Evolutionary conservation across 1,284 basidiomycete genomes (phyloP).

Genomic region (Ceratobasidium sp.): DNA sequence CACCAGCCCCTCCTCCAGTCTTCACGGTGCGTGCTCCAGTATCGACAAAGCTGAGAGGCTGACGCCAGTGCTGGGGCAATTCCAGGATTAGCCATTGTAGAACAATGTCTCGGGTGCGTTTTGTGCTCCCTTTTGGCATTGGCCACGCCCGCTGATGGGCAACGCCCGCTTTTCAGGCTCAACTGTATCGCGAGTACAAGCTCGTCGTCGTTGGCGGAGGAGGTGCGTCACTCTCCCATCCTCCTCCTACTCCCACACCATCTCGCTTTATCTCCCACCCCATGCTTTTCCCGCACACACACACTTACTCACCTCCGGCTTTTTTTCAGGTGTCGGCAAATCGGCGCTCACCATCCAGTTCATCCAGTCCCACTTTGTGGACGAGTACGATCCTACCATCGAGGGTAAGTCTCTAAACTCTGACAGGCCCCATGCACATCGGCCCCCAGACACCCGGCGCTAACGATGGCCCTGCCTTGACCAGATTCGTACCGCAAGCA

Average conservation of each 20-base stretch:
- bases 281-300: background rate
- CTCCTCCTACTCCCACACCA: background rate
- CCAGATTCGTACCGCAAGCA: conserved; percentile 95
- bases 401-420: conserved; percentile 68
- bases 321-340: conserved; percentile 86
- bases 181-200: conserved; percentile 94
- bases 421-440: background rate
- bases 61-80: too few species aligned
- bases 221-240: conserved; percentile 63
- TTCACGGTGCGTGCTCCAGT: background rate
- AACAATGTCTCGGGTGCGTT: conserved; percentile 35
- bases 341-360: conserved; percentile 97
- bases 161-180: conserved; percentile 63
- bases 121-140: background rate
- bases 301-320: background rate
- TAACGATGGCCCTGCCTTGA: background rate
- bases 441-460: conserved; percentile 1
- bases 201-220: conserved; percentile 98
- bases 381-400: conserved; percentile 98
- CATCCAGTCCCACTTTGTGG: conserved; percentile 96
- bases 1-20: conserved; percentile 1
- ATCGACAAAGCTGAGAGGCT: background rate
- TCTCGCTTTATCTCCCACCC: background rate
- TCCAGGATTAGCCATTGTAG: conserved; percentile 24
- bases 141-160: background rate